Evolutionary conservation across 2,329 filamentous ascomycete genomes (phyloP), one percentile per base, ranked within the genome.

Genomic region (Microdochium bolleyi): DNA sequence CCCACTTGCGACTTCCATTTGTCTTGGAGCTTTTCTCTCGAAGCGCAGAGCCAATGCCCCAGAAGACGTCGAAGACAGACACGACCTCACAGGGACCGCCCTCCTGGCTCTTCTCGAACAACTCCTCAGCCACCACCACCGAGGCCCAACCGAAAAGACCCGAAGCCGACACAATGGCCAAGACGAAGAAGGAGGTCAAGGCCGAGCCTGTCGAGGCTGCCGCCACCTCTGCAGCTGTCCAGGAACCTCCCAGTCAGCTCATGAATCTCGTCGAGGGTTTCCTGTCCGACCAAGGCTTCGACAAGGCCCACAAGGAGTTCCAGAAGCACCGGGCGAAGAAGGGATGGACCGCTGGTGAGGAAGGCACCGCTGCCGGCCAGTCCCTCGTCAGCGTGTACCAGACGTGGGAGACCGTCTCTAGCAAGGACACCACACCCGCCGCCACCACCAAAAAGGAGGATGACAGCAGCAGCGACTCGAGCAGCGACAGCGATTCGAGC

Each of bases 191-290:
- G 30, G 50, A 51, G 8, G 19, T 48, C 32, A 64, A 63, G 56
- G 49, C 55, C n/a, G 51, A 54, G 30, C 44, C 55, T 32, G 51
- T 21, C 24, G 50, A 50, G 24, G 37, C 55, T 2, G 48, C 54
- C 19, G 49, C 57, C 11, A 53, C 64, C 10, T 52, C 58, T 11
- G 57, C 59, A 13, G 41, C 55, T 48, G 49, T 52, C 51, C 54
- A 67, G 25, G 65, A 72, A 49, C 75, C 81, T 24, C 78, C 85
- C 3, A 68, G 77, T 25, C 77, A 87, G 66, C 72, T 91, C 34
- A 73, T 91, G 63, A 79, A 83, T 55, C 73, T 89, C 16, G 77
- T 91, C 61, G 82, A 82, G 56, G 69, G 71, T 22, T 91, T 90
- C 67, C 75, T 91, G 50, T 76, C 77, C 44, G 77, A 85, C 48